Evolutionary conservation across 495 filamentous ascomycete species (phyloP), one percentile per base, ranked within the genome.

Genomic region (Penicillium soppii): DNA sequence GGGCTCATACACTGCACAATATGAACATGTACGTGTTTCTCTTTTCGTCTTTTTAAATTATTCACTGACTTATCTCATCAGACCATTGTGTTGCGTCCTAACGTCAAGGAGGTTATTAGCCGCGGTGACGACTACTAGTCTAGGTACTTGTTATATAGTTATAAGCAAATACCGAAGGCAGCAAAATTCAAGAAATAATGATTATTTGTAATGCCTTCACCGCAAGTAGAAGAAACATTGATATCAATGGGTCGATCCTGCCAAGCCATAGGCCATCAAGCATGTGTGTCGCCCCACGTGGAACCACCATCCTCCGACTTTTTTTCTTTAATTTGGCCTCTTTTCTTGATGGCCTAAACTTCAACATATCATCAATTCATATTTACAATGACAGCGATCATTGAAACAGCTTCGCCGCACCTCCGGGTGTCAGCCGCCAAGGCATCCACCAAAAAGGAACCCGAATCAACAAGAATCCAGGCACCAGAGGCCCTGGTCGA

Each of bases 1-100:
- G 82, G 92, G 92, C 47, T 92, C 89, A 17, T 97, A 94, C 67
- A 95, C 91, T 16, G 92, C 92, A 54, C 92, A 97, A 70, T 96
- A 78, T 62, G 92, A 97, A 79, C 92, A 97, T 78, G 90, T 94
- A 74, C 79, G 88, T 73, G 19, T 68, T 27, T 33, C 52, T 23
- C 22, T 29, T 51, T 36, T 41, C 26, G 22, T 16, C 46, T 8
- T 44, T 10, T 21, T 15, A 5, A 16, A 15, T 36, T 26, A 54
- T 26, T 23, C 27, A 55, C 66, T 71, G 52, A 72, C 67, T 56
- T 38, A 29, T 16, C 25, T n/a, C 20, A 6, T 16, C 56, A 95
- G 89, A 96, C 91, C 12, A 88, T 96, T 58, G 62, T 96, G 50
- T 82, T 96, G 48, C 79, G 91, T 54, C 90, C 91, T 38, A 95